Percentiles rank a stretch among this genome's conserved stretches.
Conservation (phyloP, 495 filamentous ascomycete genomes). For the Apodospora peruviana region DNA sequence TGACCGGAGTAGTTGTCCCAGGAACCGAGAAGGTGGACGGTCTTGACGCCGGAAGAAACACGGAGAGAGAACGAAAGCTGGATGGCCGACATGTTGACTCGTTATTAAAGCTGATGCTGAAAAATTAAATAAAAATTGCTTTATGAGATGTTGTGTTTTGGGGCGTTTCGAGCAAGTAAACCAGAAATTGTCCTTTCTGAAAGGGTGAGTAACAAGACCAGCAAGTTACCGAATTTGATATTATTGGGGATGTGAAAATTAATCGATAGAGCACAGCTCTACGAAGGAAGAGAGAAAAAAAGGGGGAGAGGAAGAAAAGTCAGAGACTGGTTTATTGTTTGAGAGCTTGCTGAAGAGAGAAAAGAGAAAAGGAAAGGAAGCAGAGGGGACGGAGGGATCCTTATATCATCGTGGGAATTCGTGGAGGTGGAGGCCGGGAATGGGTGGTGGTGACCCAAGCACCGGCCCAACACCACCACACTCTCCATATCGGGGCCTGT, state of each 20-base stretch:
- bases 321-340: constrained; percentile 59
- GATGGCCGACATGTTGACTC: constrained; percentile 70
- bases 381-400: constrained; percentile 33
- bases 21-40: constrained; percentile 93
- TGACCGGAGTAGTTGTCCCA: constrained; percentile 97
- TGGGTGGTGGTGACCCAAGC: constrained; percentile 20
- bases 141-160: constrained; percentile 24
- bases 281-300: constrained; percentile 43
- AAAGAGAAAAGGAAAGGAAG: constrained; percentile 39
- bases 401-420: constrained; percentile 39
- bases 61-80: constrained; percentile 87
- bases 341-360: constrained; percentile 72
- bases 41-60: constrained; percentile 94
- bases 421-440: constrained; percentile 11
- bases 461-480: constrained; percentile 3
- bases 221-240: constrained; percentile 38
- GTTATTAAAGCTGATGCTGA: constrained; percentile 25
- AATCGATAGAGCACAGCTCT: constrained; percentile 53
- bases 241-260: constrained; percentile 22
- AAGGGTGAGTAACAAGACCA: constrained; percentile 37
- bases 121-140: constrained; percentile 29
- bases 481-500: neutral
- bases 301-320: constrained; percentile 45
- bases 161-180: constrained; percentile 55
- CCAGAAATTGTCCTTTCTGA: constrained; percentile 35